Evolutionary conservation across 2,329 filamentous ascomycete genomes (phyloP).

Genomic region (Cordyceps cicadae): DNA sequence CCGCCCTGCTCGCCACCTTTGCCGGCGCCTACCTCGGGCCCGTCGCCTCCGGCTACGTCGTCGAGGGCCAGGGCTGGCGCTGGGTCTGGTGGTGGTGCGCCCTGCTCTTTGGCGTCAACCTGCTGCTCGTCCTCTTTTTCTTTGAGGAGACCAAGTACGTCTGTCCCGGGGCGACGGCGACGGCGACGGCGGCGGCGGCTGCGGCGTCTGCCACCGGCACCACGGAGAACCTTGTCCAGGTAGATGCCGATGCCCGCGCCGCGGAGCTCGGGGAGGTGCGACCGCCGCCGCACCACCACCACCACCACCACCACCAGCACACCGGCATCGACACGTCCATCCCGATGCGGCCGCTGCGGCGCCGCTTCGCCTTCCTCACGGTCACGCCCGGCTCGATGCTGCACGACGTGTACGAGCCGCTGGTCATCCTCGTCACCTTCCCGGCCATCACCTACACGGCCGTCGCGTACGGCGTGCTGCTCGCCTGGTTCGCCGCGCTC

Average conservation of each 20-base stretch:
- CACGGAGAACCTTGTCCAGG: background rate
- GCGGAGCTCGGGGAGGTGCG: slow-evolving; percentile 7
- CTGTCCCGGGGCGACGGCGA: too few relatives aligned
- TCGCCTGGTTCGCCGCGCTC: slow-evolving; percentile 28
- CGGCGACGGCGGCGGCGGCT: too few relatives aligned
- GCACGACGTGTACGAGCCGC: slow-evolving; percentile 13
- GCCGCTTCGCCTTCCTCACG: slow-evolving; percentile 18
- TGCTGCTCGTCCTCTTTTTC: slow-evolving; percentile 24
- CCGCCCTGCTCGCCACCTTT: slow-evolving; percentile 30
- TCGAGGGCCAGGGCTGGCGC: slow-evolving; percentile 20
- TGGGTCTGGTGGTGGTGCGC: slow-evolving; percentile 31
- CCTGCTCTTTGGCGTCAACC: slow-evolving; percentile 16
- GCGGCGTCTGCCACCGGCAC: background rate
- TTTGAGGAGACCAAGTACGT: slow-evolving; percentile 24
- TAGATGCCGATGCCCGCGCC: background rate
- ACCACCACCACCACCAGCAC: slow-evolving; percentile 14
- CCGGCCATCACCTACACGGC: slow-evolving; percentile 31
- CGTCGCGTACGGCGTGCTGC: slow-evolving; percentile 30
- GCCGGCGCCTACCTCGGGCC: slow-evolving; percentile 23
- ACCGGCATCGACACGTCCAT: slow-evolving; percentile 14
- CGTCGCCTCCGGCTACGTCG: slow-evolving; percentile 22
- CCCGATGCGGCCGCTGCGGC: slow-evolving; percentile 14
- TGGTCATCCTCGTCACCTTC: slow-evolving; percentile 14
- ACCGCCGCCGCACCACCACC: slow-evolving; percentile 27
- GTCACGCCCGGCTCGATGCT: slow-evolving; percentile 12